Percentiles rank a stretch among this genome's conserved stretches.
Evolutionary conservation across 23 red algal genomes (phyloP).

Genomic region (Rhodosorus marinus): DNA sequence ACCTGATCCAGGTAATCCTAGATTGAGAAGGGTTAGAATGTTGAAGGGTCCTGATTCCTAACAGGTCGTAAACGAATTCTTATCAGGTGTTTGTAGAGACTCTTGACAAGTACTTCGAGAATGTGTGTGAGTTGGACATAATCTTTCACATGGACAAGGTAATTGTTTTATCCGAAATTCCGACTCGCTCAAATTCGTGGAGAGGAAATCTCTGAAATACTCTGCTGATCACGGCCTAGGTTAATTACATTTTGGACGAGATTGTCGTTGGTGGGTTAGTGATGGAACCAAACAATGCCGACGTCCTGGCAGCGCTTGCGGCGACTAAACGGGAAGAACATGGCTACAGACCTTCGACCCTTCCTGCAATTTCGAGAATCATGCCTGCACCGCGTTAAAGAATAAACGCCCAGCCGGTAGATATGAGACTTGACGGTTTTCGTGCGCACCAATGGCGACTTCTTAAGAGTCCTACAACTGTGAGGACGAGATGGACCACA

Average conservation of each 20-base stretch:
- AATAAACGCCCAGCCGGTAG: no score
- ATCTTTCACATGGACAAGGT: slow-evolving; percentile 89
- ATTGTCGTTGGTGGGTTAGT: slow-evolving; percentile 79
- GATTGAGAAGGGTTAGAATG: no score
- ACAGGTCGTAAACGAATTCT: no score
- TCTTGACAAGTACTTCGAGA: slow-evolving; percentile 83
- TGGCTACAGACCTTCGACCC: no score
- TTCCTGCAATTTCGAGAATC: no score
- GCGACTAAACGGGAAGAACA: slow-evolving; percentile 26
- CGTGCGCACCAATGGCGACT: no score
- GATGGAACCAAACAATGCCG: slow-evolving; percentile 70
- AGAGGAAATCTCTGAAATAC: background rate
- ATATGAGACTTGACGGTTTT: no score
- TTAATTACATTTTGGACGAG: slow-evolving; percentile 87
- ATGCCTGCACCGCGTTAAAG: no score
- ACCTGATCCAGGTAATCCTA: slow-evolving; percentile 94
- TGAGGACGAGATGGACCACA: no score
- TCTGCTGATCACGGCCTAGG: background rate
- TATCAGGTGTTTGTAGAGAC: slow-evolving; percentile 99
- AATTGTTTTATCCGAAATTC: background rate
- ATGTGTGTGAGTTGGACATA: slow-evolving; percentile 91
- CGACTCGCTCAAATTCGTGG: background rate
- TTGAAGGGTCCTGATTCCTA: no score
- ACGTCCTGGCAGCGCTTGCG: slow-evolving; percentile 58
- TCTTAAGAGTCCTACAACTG: no score